Evolutionary conservation across 1,139 yeast genomes (phyloP), one percentile per base, ranked within the genome.

Genomic region (Suhomyces anneliseae): DNA sequence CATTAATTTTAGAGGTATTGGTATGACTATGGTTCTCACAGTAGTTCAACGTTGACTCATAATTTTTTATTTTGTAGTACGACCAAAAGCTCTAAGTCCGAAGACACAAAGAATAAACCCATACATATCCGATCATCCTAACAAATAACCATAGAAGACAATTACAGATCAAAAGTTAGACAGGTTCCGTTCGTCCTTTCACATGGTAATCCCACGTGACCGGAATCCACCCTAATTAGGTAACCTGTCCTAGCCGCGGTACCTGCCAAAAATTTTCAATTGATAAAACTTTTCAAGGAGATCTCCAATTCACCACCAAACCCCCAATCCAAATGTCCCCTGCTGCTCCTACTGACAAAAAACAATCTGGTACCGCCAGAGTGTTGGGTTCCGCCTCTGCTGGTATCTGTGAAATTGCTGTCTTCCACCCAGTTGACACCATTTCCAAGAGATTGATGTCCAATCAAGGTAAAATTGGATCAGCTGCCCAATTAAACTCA

Each of bases 371-470:
- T 48, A 58, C 77, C 46, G 97, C 99, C 61, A 84, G 99, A 69
- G 85, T 95, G 42, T 77, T 92, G 48, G 99, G 99, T 40, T 92
- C 98, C 31, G 99, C 98, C 27, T 81, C 96, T 34, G 99, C 99
- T 34, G 99, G 99, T 59, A 89, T 93, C 64, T 83, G 95, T 63
- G 99, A 93, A 71, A 86, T 93, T 60, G 96, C 88, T 51, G 95
- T 95, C 36, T 93, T 93, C 83, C 99, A 93, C 70, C 99, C 99
- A 26, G 98, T 93, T 39, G 99, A 93, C 72, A 93, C 99, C 47
- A 88, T 92, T 62, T 92, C 99, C 58, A 93, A 93, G 77, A 86
- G 99, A 74, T 81, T 93, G 67, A 93, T 93, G 99, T 87, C 96
- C 49, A 93, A 93, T 76, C 89, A 86, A 57, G 86, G 96, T 45